These are phyloP conservation scores for Lipomyces chichibuensis DNA, from an alignment of 805 yeast species.

Conservation along the genomic window DNA sequence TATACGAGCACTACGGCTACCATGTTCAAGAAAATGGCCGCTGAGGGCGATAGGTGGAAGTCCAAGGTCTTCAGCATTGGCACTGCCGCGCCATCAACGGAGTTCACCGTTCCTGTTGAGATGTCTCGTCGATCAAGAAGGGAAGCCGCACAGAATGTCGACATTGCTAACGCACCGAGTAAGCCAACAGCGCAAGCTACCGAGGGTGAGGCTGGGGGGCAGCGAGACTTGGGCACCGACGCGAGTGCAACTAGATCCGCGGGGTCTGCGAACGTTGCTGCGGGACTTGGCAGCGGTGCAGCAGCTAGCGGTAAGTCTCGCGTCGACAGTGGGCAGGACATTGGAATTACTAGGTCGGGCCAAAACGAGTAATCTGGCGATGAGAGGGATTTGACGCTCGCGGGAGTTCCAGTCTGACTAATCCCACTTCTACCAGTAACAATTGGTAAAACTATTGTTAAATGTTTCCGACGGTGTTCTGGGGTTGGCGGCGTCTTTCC, in stretches of 20 bases:
- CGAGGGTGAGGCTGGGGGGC: background rate
- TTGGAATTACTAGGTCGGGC: background rate
- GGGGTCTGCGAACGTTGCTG: background rate
- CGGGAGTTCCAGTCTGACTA: constrained; percentile 9
- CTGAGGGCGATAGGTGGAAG: constrained; percentile 33
- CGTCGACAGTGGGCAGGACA: background rate
- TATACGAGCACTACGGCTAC: constrained; percentile 18
- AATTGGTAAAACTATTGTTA: background rate
- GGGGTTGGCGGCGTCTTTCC: background rate
- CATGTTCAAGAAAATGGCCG: constrained; percentile 27
- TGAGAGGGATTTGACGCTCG: background rate
- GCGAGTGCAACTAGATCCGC: background rate
- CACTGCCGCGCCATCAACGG: constrained; percentile 2
- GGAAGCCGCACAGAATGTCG: background rate
- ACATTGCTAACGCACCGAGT: background rate
- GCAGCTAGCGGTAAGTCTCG: background rate
- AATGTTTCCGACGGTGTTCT: background rate
- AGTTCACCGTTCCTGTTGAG: constrained; percentile 7
- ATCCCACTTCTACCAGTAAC: background rate
- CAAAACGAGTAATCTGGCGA: background rate
- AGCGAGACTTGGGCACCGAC: background rate
- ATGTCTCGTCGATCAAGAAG: constrained; percentile 10
- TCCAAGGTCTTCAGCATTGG: constrained; percentile 32
- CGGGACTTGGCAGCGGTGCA: constrained; percentile 5
- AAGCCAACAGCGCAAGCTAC: background rate